Base-by-base conservation (phyloP, 2,329 filamentous ascomycete genomes). In the Penicillium hordei region DNA sequence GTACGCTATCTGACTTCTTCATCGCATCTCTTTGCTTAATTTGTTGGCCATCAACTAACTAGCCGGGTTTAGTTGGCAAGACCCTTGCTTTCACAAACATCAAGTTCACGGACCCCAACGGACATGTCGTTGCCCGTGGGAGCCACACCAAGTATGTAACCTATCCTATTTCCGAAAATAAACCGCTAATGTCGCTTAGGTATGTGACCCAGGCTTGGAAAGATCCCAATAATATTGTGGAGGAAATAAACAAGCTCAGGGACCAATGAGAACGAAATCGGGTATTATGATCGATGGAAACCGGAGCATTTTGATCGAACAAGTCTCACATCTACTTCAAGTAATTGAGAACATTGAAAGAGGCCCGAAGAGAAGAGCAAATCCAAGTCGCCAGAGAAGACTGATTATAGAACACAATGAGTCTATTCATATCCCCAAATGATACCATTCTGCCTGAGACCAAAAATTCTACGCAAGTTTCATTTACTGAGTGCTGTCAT, bases 71-170 rank as follows among this genome's bases (percentile, higher is more conserved):
- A 85, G 83, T 88, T 66, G 86, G 86, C 27, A 88, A 88, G 71
- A 88, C 83, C 2, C 74, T 88, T 36, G 86, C 86, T 7, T 89
- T 81, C 66, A 89, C 86, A 0, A 82, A 78, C 4, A 84, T 88
- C 62, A 79, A 78, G 48, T 89, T 89, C 70, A 79, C 75, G 58
- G 87, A 88, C 63, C 74, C 69, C 17, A 82, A 83, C 56, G 79
- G 85, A 48, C 81, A 88, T 50, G 59, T 88, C 9, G 82, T 89
- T 53, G 86, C 86, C 2, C 76, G 86, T 58, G 86, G 86, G 3
- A 88, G 86, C 65, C 86, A 89, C 72, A 89, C 86, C 2, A 89
- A 89, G 79, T 85, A 69, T 67, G 76, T 66, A 49, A 1, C 23
- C 23, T 9, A 23, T 15, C 3, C 13, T 19, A 19, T 25, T n/a